phyloP scores from a whole-genome alignment of 768 basidiomycete species.

The Mycena kentingensis region DNA sequence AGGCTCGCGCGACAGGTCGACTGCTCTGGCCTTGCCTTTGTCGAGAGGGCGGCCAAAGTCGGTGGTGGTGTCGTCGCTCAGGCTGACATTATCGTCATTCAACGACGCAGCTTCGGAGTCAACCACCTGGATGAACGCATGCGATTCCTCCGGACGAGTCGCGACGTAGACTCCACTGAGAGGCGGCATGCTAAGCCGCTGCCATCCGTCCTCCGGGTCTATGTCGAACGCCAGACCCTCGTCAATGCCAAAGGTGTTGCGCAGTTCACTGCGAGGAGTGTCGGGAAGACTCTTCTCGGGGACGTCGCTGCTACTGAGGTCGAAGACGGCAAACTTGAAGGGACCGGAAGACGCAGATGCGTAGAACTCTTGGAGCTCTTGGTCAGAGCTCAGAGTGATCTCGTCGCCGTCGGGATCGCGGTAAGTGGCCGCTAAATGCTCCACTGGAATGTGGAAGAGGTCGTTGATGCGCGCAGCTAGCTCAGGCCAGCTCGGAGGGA shows the following conservation, averaged over 20 bases:
- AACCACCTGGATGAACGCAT: slow-evolving; percentile 67
- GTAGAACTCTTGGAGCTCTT: slow-evolving; percentile 79
- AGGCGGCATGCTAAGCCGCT: slow-evolving; percentile 51
- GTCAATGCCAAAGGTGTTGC: slow-evolving; percentile 62
- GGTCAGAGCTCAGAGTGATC: slow-evolving; percentile 74
- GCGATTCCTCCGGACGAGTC: slow-evolving; percentile 42
- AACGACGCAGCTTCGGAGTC: slow-evolving; percentile 38
- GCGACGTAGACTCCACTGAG: slow-evolving; percentile 44
- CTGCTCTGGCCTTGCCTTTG: slow-evolving; percentile 57
- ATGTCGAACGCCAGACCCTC: slow-evolving; percentile 47
- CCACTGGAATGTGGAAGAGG: slow-evolving; percentile 54
- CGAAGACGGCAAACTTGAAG: slow-evolving; percentile 68
- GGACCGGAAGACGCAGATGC: too few species aligned
- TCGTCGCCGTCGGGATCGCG: slow-evolving; percentile 73
- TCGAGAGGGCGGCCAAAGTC: slow-evolving; percentile 29
- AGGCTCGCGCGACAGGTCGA: slow-evolving; percentile 23
- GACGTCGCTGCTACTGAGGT: slow-evolving; percentile 48
- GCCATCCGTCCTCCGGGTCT: slow-evolving; percentile 66
- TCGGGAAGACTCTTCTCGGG: slow-evolving; percentile 34
- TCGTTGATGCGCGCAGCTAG: slow-evolving; percentile 58
- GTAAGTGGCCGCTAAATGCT: slow-evolving; percentile 69
- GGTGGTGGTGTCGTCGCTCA: slow-evolving; percentile 32
- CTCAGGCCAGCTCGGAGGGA: slow-evolving; percentile 54
- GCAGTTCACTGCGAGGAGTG: slow-evolving; percentile 36
- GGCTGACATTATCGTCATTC: slow-evolving; percentile 26